Percentiles rank a stretch among this genome's conserved stretches.
Evolutionary conservation across 306 rosid species (phyloP).

Genomic region (Oemleria cerasiformis): DNA sequence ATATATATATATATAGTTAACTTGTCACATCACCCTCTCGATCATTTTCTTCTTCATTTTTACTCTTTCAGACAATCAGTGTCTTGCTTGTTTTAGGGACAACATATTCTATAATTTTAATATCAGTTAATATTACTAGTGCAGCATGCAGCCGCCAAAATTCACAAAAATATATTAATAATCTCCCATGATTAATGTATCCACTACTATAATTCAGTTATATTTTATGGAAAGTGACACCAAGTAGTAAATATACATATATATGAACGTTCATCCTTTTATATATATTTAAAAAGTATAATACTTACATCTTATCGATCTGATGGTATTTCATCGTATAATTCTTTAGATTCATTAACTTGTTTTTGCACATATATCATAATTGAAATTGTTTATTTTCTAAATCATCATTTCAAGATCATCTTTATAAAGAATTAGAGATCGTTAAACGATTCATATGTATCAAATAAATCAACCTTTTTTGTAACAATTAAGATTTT

Average conservation of each 20-base stretch:
- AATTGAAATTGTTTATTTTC: no score
- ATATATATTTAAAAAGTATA: no score
- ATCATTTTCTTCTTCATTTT: background rate
- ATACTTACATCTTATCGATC: no score
- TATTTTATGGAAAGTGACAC: background rate
- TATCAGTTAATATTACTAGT: background rate
- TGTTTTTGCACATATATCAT: no score
- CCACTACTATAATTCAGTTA: background rate
- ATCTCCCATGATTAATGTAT: background rate
- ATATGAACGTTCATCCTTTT: no score
- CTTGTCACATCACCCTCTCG: background rate
- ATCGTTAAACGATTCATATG: no score
- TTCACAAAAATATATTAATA: background rate
- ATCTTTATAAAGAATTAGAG: no score
- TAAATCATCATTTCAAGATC: background rate
- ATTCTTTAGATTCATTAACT: no score
- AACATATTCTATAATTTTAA: background rate
- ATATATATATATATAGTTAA: no score
- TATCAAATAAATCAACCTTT: no score
- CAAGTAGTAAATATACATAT: background rate
- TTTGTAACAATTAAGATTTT: no score
- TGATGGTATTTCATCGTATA: no score
- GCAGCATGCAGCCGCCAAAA: background rate
- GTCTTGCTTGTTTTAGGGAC: background rate
- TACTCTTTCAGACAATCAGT: background rate